phyloP scores from a whole-genome alignment of 1,284 basidiomycete genomes.

The Irpex sp. region DNA sequence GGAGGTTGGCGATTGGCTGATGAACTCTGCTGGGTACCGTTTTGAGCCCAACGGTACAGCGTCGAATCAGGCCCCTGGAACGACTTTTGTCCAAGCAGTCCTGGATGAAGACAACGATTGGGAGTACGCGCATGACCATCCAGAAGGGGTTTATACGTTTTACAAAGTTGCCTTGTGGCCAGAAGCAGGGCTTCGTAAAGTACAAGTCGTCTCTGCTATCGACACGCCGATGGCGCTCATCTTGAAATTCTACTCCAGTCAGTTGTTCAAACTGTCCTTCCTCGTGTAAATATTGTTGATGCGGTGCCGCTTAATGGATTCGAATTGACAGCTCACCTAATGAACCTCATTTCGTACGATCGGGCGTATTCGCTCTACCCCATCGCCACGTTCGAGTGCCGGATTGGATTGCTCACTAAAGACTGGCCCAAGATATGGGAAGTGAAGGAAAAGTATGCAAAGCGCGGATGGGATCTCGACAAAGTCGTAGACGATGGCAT shows the following conservation, averaged over 20 bases:
- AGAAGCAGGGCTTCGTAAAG: slow-evolving; percentile 3
- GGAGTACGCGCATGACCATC: neutral
- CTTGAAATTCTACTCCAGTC: slow-evolving; percentile 15
- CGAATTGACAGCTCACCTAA: slow-evolving; percentile 19
- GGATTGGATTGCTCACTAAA: neutral
- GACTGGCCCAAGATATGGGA: neutral
- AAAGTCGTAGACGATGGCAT: neutral
- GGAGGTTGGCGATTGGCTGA: slow-evolving; percentile 20
- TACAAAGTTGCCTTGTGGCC: neutral
- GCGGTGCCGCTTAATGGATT: slow-evolving; percentile 27
- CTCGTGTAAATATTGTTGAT: neutral
- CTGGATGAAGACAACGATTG: neutral
- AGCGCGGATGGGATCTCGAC: neutral
- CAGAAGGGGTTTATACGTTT: slow-evolving; percentile 11
- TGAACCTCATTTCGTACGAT: slow-evolving; percentile 25
- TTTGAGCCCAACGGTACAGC: slow-evolving; percentile 14
- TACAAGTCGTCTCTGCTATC: slow-evolving; percentile 11
- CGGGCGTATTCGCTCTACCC: slow-evolving; percentile 28
- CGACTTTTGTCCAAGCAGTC: slow-evolving; percentile 15
- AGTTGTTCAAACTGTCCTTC: neutral
- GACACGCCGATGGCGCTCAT: slow-evolving; percentile 11
- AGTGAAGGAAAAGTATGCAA: neutral
- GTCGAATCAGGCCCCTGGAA: slow-evolving; percentile 13
- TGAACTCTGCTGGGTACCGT: slow-evolving; percentile 17
- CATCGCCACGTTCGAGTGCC: slow-evolving; percentile 25